Conservation (phyloP, 257 asterid species). For the Ilex asprella region DNA sequence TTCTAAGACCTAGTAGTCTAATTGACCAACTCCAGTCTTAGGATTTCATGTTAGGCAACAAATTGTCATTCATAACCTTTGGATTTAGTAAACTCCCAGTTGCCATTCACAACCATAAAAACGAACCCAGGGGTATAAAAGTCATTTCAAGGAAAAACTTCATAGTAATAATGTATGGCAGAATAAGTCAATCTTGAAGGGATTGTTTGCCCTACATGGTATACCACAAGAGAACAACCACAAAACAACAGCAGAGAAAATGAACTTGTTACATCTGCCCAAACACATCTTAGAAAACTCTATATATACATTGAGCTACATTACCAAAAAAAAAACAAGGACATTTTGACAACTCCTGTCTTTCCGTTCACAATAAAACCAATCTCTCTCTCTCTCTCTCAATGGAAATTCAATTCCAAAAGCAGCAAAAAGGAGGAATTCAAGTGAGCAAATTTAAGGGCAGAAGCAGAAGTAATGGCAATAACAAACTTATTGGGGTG, state of each 20-base stretch:
- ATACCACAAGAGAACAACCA: conserved; percentile 2
- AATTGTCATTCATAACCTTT: no score
- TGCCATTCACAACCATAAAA: no score
- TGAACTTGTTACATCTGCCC: neutral
- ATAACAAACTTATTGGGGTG: neutral
- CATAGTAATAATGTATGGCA: no score
- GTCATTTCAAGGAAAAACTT: no score
- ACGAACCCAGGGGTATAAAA: no score
- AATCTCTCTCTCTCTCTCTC: neutral
- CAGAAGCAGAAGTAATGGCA: conserved; percentile 20
- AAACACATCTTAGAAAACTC: neutral
- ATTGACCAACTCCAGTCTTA: no score
- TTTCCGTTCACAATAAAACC: neutral
- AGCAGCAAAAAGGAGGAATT: conserved; percentile 6
- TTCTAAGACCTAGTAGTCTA: no score
- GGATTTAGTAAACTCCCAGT: no score
- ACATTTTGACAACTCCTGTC: conserved; percentile 7
- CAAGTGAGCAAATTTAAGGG: conserved; percentile 29
- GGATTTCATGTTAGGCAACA: no score
- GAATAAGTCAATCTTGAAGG: no score
- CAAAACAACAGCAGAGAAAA: conserved; percentile 10
- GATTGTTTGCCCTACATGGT: no score
- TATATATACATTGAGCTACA: conserved; percentile 1
- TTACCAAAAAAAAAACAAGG: conserved; percentile 11
- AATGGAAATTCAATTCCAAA: conserved; percentile 55